Conservation (phyloP, 2,329 filamentous ascomycete species). For the Pseudocercospora musae region DNA sequence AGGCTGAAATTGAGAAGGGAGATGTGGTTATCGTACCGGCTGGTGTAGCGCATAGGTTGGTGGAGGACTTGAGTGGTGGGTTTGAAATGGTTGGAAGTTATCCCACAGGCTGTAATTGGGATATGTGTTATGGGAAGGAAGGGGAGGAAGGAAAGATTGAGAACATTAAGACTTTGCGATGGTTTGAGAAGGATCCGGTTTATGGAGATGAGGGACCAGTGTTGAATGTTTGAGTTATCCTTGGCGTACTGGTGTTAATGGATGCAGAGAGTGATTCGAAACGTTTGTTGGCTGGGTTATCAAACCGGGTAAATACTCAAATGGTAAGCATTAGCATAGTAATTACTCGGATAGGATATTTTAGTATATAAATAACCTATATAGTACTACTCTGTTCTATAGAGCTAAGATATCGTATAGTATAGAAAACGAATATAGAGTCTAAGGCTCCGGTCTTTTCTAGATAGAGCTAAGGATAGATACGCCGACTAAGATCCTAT, state of each 20-base stretch:
- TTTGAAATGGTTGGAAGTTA: conserved; percentile 69
- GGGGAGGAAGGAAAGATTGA: conserved; percentile 55
- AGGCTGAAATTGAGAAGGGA: conserved; percentile 54
- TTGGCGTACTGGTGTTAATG: not conserved
- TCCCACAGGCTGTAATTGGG: conserved; percentile 57
- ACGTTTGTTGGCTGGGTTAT: no score
- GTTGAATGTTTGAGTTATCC: conserved; percentile 38
- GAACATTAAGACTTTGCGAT: conserved; percentile 49
- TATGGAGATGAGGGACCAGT: conserved; percentile 56
- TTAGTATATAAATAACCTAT: no score
- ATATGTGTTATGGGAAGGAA: conserved; percentile 67
- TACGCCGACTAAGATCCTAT: no score
- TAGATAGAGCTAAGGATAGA: no score
- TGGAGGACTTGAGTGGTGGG: conserved; percentile 54
- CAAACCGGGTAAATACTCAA: no score
- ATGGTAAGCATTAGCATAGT: no score
- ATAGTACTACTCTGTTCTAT: no score
- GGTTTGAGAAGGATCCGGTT: conserved; percentile 61
- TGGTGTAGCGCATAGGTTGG: conserved; percentile 61
- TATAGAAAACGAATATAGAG: no score
- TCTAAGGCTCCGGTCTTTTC: no score
- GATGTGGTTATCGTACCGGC: conserved; percentile 65
- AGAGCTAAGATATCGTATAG: no score
- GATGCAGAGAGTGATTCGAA: not conserved
- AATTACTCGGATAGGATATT: no score